Evolutionary conservation across 345 rosid species (phyloP).

Genomic region (Viola odorata): DNA sequence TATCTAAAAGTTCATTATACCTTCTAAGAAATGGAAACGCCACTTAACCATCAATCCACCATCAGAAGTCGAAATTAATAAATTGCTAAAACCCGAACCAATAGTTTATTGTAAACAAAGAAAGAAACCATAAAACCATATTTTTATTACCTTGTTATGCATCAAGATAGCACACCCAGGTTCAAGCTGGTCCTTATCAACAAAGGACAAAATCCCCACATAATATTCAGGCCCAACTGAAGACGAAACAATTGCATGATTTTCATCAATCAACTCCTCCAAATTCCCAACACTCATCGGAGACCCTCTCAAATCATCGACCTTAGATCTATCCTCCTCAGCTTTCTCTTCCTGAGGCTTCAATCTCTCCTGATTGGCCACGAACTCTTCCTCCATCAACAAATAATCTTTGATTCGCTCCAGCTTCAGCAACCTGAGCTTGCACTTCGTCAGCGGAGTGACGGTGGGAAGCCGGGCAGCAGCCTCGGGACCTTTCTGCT

Average conservation of each 20-base stretch:
- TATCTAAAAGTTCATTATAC: no score
- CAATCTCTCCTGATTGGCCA: conserved; percentile 77
- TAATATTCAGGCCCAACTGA: conserved; percentile 95
- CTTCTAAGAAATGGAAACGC: no score
- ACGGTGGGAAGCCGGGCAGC: conserved; percentile 86
- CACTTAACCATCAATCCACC: no score
- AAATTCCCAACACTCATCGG: conserved; percentile 96
- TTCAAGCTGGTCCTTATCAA: conserved; percentile 96
- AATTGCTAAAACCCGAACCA: not conserved
- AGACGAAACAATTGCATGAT: conserved; percentile 88
- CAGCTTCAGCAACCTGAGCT: conserved; percentile 69
- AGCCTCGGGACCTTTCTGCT: conserved; percentile 87
- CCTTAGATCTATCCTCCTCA: conserved; percentile 89
- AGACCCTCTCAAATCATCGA: conserved; percentile 83
- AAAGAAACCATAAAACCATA: not conserved
- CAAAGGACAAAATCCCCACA: conserved; percentile 84
- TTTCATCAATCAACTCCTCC: conserved; percentile 95
- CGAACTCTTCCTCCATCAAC: conserved; percentile 95
- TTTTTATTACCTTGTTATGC: conserved; percentile 72
- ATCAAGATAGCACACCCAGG: conserved; percentile 96
- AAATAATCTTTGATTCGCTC: conserved; percentile 89
- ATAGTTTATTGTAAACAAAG: not conserved
- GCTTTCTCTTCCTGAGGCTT: conserved; percentile 98
- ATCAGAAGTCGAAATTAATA: not conserved
- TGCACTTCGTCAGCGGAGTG: conserved; percentile 77